phyloP scores from a whole-genome alignment of 352 stramenopile genomes.

The Globisporangium radiosum region DNA sequence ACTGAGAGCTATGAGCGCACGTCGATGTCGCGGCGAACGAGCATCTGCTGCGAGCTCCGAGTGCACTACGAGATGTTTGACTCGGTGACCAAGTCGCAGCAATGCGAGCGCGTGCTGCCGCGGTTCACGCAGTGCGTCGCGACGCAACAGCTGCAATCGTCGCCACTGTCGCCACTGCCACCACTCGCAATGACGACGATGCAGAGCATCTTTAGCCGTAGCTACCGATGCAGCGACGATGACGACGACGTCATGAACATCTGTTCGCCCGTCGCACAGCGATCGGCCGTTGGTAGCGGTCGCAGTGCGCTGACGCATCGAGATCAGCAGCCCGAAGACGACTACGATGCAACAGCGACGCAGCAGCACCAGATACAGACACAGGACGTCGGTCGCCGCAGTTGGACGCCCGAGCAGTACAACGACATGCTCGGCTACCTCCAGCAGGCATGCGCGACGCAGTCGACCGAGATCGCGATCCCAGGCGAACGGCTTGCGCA shows the following conservation, averaged over 20 bases:
- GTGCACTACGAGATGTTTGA: constrained; percentile 32
- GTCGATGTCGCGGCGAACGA: constrained; percentile 1
- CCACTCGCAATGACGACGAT: background rate
- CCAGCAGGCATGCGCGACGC: constrained; percentile 22
- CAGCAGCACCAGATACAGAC: background rate
- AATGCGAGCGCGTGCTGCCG: constrained; percentile 4
- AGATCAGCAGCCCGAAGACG: background rate
- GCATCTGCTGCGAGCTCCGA: constrained; percentile 25
- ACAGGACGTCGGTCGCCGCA: background rate
- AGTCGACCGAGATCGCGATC: constrained; percentile 22
- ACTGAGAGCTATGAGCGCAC: background rate
- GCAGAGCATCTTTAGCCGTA: constrained; percentile 3
- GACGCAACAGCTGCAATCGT: background rate
- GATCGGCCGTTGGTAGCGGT: background rate
- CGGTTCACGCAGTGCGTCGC: constrained; percentile 2
- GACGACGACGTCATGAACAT: constrained; percentile 33
- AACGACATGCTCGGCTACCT: constrained; percentile 33
- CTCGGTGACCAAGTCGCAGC: constrained; percentile 16
- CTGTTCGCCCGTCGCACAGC: constrained; percentile 17
- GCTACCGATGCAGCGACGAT: constrained; percentile 4
- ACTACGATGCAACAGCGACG: background rate
- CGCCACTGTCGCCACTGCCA: background rate
- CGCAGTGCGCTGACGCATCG: background rate
- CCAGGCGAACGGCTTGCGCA: constrained; percentile 27
- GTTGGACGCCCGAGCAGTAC: constrained; percentile 37